These are phyloP conservation scores for Cyclotella cryptica DNA, from an alignment of 108 stramenopile genomes.

Conservation along the genomic window DNA sequence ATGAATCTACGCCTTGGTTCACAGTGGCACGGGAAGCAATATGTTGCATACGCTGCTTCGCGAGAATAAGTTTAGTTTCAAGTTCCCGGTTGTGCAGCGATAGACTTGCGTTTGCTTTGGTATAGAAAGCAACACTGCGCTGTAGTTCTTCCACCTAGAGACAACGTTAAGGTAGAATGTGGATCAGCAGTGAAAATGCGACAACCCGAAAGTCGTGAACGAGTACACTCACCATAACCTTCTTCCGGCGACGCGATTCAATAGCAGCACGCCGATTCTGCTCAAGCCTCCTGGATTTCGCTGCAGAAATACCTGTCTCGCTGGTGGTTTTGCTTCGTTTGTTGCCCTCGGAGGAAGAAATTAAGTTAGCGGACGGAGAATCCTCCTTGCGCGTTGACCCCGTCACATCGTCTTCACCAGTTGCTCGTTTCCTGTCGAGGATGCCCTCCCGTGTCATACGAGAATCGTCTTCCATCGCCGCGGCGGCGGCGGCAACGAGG, in stretches of 20 bases:
- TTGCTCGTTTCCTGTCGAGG: neutral
- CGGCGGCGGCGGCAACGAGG: neutral
- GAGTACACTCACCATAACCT: constrained; percentile 32
- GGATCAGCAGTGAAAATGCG: neutral
- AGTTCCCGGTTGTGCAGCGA: constrained; percentile 35
- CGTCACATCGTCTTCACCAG: neutral
- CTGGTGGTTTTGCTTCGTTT: too few species aligned
- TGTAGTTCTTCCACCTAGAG: constrained; percentile 30
- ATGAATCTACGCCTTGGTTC: too few species aligned
- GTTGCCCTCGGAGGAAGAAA: too few species aligned
- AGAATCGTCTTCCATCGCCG: neutral
- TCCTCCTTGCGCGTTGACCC: too few species aligned
- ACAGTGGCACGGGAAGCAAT: neutral
- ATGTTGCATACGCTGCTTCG: constrained; percentile 24
- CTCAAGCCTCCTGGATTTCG: constrained; percentile 35
- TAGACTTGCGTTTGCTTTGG: constrained; percentile 39
- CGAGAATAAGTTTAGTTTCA: constrained; percentile 34
- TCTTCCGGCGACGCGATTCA: constrained; percentile 47
- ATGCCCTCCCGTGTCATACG: neutral
- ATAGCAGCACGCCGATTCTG: constrained; percentile 49
- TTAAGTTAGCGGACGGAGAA: too few species aligned
- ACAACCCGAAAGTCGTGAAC: too few species aligned
- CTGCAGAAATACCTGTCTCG: neutral
- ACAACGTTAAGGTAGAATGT: too few species aligned
- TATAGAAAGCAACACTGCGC: constrained; percentile 36